Conservation (phyloP, 768 basidiomycete species). For the Rhizopogon salebrosus region DNA sequence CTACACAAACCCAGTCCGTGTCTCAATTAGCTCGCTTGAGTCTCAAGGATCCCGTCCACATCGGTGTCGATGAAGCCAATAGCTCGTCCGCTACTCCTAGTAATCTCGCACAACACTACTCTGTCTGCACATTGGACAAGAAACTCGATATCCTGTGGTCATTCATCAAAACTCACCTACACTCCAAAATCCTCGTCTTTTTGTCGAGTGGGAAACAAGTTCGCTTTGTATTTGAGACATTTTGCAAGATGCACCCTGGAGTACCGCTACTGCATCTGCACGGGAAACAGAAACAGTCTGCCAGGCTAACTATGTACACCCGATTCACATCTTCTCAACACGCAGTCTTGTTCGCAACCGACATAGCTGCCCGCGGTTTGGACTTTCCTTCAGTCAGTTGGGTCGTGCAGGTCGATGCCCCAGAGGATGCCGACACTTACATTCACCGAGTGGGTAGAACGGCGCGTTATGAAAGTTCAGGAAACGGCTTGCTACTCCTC, state of each 20-base stretch:
- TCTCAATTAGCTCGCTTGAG: slow-evolving; percentile 86
- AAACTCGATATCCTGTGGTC: slow-evolving; percentile 92
- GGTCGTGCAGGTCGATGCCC: slow-evolving; percentile 94
- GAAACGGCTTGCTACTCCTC: slow-evolving; percentile 78
- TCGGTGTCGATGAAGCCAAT: slow-evolving; percentile 54
- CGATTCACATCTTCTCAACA: slow-evolving; percentile 80
- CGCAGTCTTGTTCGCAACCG: slow-evolving; percentile 89
- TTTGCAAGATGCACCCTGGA: slow-evolving; percentile 94
- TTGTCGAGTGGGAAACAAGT: slow-evolving; percentile 96
- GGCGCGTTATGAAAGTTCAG: slow-evolving; percentile 87
- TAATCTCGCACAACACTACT: slow-evolving; percentile 85
- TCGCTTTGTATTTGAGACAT: slow-evolving; percentile 92
- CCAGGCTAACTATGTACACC: slow-evolving; percentile 76
- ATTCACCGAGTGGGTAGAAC: slow-evolving; percentile 96
- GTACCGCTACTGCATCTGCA: slow-evolving; percentile 90
- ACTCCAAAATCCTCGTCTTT: slow-evolving; percentile 89
- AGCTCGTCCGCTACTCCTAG: slow-evolving; percentile 55
- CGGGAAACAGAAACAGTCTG: slow-evolving; percentile 95
- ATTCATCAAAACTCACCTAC: slow-evolving; percentile 92
- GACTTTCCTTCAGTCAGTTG: slow-evolving; percentile 97
- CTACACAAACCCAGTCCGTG: slow-evolving; percentile 91
- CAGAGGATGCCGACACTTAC: slow-evolving; percentile 96
- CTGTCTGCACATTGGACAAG: slow-evolving; percentile 73
- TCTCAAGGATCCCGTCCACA: slow-evolving; percentile 72
- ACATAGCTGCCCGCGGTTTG: slow-evolving; percentile 91